Conservation (phyloP, 1,284 basidiomycete species). For the Agaricales sp. region DNA sequence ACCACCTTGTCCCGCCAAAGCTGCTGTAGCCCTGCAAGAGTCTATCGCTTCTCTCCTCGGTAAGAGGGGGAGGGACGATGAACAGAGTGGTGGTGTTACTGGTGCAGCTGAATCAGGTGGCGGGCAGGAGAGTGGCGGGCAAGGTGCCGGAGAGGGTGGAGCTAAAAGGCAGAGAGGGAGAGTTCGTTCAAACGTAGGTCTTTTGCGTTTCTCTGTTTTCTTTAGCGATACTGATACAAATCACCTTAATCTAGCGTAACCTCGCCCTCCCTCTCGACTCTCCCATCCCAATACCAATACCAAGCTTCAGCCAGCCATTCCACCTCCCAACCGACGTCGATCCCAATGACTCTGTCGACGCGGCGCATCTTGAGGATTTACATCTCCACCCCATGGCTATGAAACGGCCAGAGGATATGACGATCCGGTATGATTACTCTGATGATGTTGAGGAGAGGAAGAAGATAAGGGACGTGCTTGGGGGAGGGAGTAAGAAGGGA, state of each 20-base stretch:
- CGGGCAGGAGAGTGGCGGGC: not conserved
- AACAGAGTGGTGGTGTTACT: too few species aligned
- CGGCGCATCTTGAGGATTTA: too few species aligned
- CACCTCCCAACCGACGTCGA: not conserved
- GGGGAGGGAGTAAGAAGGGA: not conserved
- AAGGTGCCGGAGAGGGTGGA: not conserved
- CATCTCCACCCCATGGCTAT: too few species aligned
- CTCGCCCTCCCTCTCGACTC: not conserved
- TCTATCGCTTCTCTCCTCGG: not conserved
- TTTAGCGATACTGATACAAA: too few species aligned
- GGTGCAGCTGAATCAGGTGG: not conserved
- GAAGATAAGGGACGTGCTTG: not conserved
- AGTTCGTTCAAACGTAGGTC: too few species aligned
- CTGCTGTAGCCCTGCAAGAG: not conserved
- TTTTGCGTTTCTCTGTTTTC: not conserved
- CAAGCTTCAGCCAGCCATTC: not conserved
- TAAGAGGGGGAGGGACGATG: not conserved
- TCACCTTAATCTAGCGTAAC: not conserved
- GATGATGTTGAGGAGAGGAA: not conserved
- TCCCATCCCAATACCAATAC: not conserved
- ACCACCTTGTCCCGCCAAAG: not conserved
- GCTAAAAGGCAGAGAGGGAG: not conserved
- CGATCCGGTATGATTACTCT: not conserved
- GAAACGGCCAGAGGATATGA: not conserved
- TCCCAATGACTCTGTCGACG: too few species aligned